Evolutionary conservation across 2,329 filamentous ascomycete genomes (phyloP).

Genomic region (Knufia fluminis): DNA sequence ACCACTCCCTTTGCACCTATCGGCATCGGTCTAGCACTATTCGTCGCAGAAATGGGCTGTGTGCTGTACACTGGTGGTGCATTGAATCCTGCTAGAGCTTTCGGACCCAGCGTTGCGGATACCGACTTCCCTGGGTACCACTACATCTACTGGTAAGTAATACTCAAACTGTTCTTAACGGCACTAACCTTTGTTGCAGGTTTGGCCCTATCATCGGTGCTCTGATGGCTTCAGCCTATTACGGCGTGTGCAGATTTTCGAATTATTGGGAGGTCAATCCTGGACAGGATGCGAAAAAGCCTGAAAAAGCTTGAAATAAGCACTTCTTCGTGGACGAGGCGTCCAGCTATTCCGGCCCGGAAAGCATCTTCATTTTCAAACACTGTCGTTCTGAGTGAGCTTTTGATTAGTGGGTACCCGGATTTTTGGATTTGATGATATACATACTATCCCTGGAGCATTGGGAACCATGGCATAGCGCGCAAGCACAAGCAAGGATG

Average conservation of each 20-base stretch:
- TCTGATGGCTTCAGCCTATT: constrained; percentile 5
- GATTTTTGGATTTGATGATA: too few relatives aligned
- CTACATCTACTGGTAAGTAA: constrained; percentile 25
- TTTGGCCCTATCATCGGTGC: background rate
- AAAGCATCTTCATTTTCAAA: too few relatives aligned
- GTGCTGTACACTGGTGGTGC: constrained; percentile 40
- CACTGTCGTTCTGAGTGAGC: too few relatives aligned
- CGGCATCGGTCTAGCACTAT: constrained; percentile 61
- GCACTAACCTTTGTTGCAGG: background rate
- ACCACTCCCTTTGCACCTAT: constrained; percentile 62
- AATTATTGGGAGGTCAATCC: constrained; percentile 37
- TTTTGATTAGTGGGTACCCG: too few relatives aligned
- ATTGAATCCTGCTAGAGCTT: constrained; percentile 39
- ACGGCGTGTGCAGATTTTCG: constrained; percentile 33
- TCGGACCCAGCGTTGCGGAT: constrained; percentile 38
- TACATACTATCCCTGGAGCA: too few relatives aligned
- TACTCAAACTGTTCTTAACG: background rate
- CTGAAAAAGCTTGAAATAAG: too few relatives aligned
- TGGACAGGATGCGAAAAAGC: constrained; percentile 42
- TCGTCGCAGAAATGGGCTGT: constrained; percentile 48
- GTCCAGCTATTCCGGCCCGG: too few relatives aligned
- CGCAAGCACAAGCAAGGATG: too few relatives aligned
- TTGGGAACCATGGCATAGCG: too few relatives aligned
- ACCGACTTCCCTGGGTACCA: constrained; percentile 38
- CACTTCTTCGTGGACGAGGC: background rate